A percentile compares a stretch with the other conserved stretches of the same genome.
Conservation (phyloP, 2,329 filamentous ascomycete species). For the Fusarium bactridioides region DNA sequence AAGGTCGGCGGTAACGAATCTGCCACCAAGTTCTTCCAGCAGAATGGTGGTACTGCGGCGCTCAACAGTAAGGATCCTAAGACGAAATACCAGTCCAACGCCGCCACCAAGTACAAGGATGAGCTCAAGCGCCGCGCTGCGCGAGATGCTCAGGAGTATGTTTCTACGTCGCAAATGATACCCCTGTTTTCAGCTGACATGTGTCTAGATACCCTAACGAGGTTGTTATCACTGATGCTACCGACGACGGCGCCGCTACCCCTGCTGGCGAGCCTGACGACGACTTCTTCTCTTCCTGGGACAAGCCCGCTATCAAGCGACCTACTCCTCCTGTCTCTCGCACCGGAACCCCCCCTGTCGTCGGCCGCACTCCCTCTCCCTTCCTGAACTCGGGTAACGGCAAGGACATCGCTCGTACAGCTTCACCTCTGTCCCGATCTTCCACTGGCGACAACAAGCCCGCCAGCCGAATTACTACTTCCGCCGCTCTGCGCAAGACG, state of each 20-base stretch:
- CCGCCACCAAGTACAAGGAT: slow-evolving; percentile 98
- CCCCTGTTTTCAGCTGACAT: slow-evolving; percentile 36
- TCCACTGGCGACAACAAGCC: slow-evolving; percentile 63
- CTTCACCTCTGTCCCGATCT: slow-evolving; percentile 79
- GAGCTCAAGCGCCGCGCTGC: slow-evolving; percentile 88
- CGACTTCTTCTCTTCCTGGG: slow-evolving; percentile 99
- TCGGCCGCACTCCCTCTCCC: slow-evolving; percentile 85
- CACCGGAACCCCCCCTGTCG: slow-evolving; percentile 82
- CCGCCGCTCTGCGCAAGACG: slow-evolving; percentile 83
- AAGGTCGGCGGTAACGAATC: slow-evolving; percentile 99
- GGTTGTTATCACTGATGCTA: slow-evolving; percentile 82
- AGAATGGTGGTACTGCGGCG: slow-evolving; percentile 91
- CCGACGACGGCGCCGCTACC: slow-evolving; percentile 74
- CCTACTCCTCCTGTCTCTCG: slow-evolving; percentile 93
- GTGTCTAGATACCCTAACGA: slow-evolving; percentile 77
- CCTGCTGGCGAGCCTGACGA: slow-evolving; percentile 88
- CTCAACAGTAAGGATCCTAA: slow-evolving; percentile 96
- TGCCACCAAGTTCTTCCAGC: slow-evolving; percentile 97
- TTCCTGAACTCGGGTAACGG: slow-evolving; percentile 82
- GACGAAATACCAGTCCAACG: slow-evolving; percentile 93
- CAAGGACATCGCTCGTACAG: slow-evolving; percentile 76
- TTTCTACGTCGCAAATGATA: slow-evolving; percentile 18
- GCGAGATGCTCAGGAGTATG: slow-evolving; percentile 84
- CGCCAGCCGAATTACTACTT: slow-evolving; percentile 76
- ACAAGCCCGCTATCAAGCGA: slow-evolving; percentile 96